Evolutionary conservation across 2,329 filamentous ascomycete species (phyloP), one percentile per base, ranked within the genome.

Genomic region (Scedosporium apiospermum): DNA sequence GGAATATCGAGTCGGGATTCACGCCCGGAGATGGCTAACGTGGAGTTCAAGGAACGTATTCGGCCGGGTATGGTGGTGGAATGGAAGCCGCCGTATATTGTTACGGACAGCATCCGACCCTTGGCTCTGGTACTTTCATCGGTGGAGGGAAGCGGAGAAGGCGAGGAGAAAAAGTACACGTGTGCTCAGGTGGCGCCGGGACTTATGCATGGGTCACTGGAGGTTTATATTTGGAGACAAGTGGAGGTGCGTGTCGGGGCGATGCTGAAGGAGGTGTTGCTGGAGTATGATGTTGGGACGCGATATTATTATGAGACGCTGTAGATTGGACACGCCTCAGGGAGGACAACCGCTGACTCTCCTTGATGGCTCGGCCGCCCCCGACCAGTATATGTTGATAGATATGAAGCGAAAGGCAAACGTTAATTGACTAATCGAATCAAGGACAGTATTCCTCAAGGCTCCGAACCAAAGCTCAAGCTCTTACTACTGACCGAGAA

Each of bases 201-300:
- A 3, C 61, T 73, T 9, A 68, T 75, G 67, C 64, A 71, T 0
- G 73, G 72, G 7, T 69, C 75, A 3, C 80, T 75, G 60, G 75
- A 77, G 53, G 61, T 80, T 7, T 69, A 71, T 61, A 38, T 78
- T 18, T 77, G 75, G 75, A 69, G 68, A 34, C 76, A 78, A 62
- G 64, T 71, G 18, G 68, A 74, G 3, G 66, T 77, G 1, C 63
- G 65, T 21, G 66, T 72, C 4, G 68, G 71, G 0, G 58, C 66
- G 64, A 79, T 80, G 76, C 69, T 74, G 44, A 66, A 64, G 0
- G 77, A 80, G 67, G 72, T 79, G 3, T 63, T 77, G 30, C 64
- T 79, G 7, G 76, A 79, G 66, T 80, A 78, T 65, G 77, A 80
- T 66, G 62, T 68, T 3, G 73, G 66, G 5, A 76, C 77, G n/a